Evolutionary conservation across 116 monocot species (phyloP), one percentile per base, ranked within the genome.

Genomic region (Phalaenopsis hybrid): DNA sequence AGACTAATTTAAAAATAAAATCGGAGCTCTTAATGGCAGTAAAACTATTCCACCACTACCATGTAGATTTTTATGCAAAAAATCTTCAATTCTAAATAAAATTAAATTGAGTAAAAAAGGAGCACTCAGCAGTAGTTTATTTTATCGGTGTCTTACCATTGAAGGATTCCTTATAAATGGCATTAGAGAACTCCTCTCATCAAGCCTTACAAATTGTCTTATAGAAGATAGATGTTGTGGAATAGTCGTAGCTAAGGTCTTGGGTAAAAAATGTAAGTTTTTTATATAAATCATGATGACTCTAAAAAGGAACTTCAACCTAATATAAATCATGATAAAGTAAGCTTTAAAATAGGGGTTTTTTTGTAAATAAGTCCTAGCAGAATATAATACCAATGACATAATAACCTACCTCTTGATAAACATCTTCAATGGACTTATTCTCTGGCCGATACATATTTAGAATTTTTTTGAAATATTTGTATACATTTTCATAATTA

Each of bases 201-300:
- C 94, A 41, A 88, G 83, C 57, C 90, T 83, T 18, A 86, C 48
- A 75, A 84, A 79, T 16, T 75, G 37, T 85, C 88, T 89, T 65
- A 84, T 87, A 81, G 86, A 83, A 28, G 85, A 79, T 55, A 77
- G 69, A 78, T 90, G 86, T 44, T 85, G 83, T 23, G 85, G 68
- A 80, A 81, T 82, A 34, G 57, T 49, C 73, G 86, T 50, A 2
- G 82, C 84, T 34, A 91, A 86, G 34, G 91, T 70, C 81, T 98
- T 91, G 7, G 98, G 98, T 84, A 98, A 82, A 75, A 98, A 98
- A 84, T 98, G 93, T 9, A 85, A 98, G 95, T 63, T 95, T 95
- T 5, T 95, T 92, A 0, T 95, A 89, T 81, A 98, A 90, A 92
- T 98, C 98, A 77, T 79, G 82, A 79, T 98, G 98, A 45, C 82